A percentile compares a stretch with the other conserved stretches of the same genome.
Conservation (phyloP, 768 basidiomycete species). For the Lactarius pseudohatsudake region DNA sequence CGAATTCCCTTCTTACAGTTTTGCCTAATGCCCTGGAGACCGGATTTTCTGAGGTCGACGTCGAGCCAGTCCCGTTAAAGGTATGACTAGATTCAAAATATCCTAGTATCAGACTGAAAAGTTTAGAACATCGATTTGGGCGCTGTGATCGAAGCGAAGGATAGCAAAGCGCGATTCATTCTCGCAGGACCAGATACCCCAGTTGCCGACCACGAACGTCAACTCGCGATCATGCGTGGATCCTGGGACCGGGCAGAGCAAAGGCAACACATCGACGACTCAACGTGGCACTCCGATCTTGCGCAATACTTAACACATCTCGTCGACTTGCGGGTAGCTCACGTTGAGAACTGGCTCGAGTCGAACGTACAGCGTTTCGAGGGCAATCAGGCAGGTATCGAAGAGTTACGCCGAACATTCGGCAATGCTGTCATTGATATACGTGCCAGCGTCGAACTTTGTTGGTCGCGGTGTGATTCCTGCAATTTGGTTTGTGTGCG, state of each 20-base stretch:
- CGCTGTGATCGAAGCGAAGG: constrained; percentile 28
- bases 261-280: constrained; percentile 41
- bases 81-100: constrained; percentile 33
- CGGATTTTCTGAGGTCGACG: constrained; percentile 47
- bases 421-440: constrained; percentile 47
- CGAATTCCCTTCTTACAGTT: constrained; percentile 37
- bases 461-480: too few relatives aligned
- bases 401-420: constrained; percentile 46
- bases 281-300: constrained; percentile 43
- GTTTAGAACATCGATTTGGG: constrained; percentile 54
- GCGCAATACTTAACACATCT: constrained; percentile 41
- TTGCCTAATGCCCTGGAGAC: constrained; percentile 49
- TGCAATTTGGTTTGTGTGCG: not conserved
- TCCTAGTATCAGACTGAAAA: not conserved
- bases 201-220: constrained; percentile 31
- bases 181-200: constrained; percentile 31
- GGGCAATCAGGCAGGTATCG: constrained; percentile 43
- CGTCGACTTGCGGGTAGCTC: constrained; percentile 44
- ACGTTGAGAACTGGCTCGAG: constrained; percentile 53
- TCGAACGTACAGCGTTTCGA: constrained; percentile 50
- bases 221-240: constrained; percentile 31
- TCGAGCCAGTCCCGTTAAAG: constrained; percentile 50
- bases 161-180: constrained; percentile 38
- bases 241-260: constrained; percentile 37
- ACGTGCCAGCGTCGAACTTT: constrained; percentile 41